Evolutionary conservation across 352 stramenopile genomes (phyloP).

Genomic region (Saprolegnia parasitica): DNA sequence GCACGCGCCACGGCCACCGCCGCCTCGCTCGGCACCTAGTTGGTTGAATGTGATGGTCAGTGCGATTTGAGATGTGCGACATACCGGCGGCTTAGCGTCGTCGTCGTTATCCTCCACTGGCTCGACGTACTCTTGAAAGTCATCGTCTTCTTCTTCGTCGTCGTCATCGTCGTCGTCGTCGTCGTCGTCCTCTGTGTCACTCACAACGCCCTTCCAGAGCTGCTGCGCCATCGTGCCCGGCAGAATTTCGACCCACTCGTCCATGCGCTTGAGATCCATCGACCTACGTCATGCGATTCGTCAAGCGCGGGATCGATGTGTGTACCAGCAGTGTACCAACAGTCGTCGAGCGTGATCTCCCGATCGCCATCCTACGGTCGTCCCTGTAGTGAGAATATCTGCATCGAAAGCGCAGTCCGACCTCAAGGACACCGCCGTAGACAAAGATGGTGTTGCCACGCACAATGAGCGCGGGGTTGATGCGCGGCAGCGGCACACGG

Average conservation of each 20-base stretch:
- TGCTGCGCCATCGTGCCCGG: conserved; percentile 91
- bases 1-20: conserved; percentile 38
- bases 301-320: background rate
- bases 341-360: conserved; percentile 95
- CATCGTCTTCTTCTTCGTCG: conserved; percentile 53
- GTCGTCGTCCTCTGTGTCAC: conserved; percentile 80
- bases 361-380: conserved; percentile 67
- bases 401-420: background rate
- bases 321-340: conserved; percentile 50
- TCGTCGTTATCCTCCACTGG: conserved; percentile 43
- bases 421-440: conserved; percentile 90
- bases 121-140: conserved; percentile 28
- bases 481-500: conserved; percentile 65
- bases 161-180: conserved; percentile 75
- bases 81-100: conserved; percentile 34
- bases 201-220: conserved; percentile 86
- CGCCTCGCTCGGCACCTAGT: conserved; percentile 21
- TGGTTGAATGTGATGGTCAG: background rate
- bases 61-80: background rate
- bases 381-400: conserved; percentile 28
- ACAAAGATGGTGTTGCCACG: conserved; percentile 88
- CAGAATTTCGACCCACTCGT: conserved; percentile 91
- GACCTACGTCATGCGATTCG: conserved; percentile 30
- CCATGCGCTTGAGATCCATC: conserved; percentile 90
- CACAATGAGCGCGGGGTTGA: conserved; percentile 85